Conservation (phyloP, 139 green algal species). For the Deuterostichococcus epilithicus region DNA sequence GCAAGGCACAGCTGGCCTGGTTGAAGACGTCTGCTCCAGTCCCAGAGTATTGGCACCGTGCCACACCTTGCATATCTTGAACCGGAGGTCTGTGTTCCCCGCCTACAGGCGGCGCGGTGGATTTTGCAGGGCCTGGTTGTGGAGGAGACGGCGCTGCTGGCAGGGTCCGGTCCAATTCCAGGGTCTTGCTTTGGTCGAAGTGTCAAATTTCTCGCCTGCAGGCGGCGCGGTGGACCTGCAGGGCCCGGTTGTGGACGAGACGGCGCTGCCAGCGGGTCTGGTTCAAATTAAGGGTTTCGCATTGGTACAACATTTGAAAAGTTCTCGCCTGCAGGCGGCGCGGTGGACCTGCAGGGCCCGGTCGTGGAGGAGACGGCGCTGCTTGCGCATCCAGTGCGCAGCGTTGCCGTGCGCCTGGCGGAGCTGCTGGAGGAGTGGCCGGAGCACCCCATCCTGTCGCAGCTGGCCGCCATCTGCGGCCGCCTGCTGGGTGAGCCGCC, state of each 20-base stretch:
- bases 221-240: slow-evolving; percentile 9
- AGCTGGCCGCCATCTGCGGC: slow-evolving; percentile 75
- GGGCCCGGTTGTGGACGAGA: slow-evolving; percentile 5
- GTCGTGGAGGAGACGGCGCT: slow-evolving; percentile 73
- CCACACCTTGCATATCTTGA: too few species aligned
- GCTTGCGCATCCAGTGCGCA: slow-evolving; percentile 59
- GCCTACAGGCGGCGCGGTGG: slow-evolving; percentile 37
- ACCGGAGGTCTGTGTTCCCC: too few species aligned
- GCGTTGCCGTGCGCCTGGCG: slow-evolving; percentile 48
- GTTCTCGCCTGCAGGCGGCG: slow-evolving; percentile 17
- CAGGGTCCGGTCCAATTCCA: too few species aligned
- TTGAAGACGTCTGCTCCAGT: too few species aligned
- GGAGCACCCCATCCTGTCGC: slow-evolving; percentile 83
- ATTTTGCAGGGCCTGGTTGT: slow-evolving; percentile 62
- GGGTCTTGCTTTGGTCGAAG: too few species aligned
- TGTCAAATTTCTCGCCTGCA: slow-evolving; percentile 4
- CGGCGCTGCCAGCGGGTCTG: slow-evolving; percentile 3
- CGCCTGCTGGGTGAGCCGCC: slow-evolving; percentile 64
- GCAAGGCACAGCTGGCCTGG: too few species aligned
- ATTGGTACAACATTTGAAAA: neutral
- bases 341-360: slow-evolving; percentile 63
- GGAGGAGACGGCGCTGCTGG: slow-evolving; percentile 75
- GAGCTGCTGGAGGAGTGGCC: slow-evolving; percentile 88
- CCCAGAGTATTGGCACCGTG: too few species aligned
- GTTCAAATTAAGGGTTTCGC: too few species aligned